Evolutionary conservation across 768 basidiomycete genomes (phyloP), one percentile per base, ranked within the genome.

Genomic region (Paxillus ammoniavirescens): DNA sequence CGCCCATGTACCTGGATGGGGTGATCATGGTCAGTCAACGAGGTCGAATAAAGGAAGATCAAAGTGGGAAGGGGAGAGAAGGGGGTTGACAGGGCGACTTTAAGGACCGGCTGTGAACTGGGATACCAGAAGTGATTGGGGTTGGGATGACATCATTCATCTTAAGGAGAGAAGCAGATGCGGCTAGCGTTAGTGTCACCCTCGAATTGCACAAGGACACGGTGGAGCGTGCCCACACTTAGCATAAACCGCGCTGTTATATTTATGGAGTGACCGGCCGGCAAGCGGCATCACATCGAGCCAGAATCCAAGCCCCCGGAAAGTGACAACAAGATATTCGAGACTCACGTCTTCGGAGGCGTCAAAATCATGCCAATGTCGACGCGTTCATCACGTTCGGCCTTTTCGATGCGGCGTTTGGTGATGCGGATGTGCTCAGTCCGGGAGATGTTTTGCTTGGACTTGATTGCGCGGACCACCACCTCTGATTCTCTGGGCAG

Each of bases 341-440:
- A 35, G 9, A 67, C 73, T 51, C 53, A 75, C 75, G 67, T 70
- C 58, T 71, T 73, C 36, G 66, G 65, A 8, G 66, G 69, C 2
- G 73, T 75, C 21, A 77, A 45, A 2, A 64, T 58, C n/a, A 53
- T 56, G 18, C 71, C 71, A 18, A 77, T 59, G 50, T 73, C 70
- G 56, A 72, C 69, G 38, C 72, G 69, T 61, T 77, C 76, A 49
- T 76, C 75, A 36, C 74, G 69, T 54, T 77, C 76, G 2, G 75
- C 73, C 65, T 77, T 77, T 15, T 47, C 47, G 12, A 69, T 61
- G 31, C 73, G 65, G 36, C 65, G 61, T 12, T 49, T 48, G n/a
- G 49, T 53, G 47, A 63, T 57, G 41, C 51, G 50, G 15, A 57
- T 41, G 3, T 55, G 26, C 28, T 52, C 52, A 21, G 7, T 26